Percentiles rank a stretch among this genome's conserved stretches.
These are phyloP conservation scores for Lasiosphaeris hirsuta DNA, from an alignment of 495 filamentous ascomycete genomes.

Conservation along the genomic window DNA sequence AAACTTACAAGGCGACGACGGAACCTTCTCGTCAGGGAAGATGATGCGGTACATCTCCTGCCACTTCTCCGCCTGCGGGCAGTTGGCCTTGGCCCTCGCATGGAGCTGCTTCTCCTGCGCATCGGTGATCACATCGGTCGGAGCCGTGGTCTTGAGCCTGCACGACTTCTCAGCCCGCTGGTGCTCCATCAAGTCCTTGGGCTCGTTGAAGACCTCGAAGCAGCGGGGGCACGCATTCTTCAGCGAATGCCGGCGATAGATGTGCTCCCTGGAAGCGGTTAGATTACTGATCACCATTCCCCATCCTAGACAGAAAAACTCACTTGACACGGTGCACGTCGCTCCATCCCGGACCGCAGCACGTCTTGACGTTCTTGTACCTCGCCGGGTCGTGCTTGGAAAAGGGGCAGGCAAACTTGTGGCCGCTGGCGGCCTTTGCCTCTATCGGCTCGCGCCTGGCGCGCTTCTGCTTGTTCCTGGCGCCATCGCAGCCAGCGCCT, in stretches of 20 bases:
- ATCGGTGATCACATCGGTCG: slow-evolving; percentile 24
- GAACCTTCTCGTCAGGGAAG: slow-evolving; percentile 17
- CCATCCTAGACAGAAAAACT: slow-evolving; percentile 5
- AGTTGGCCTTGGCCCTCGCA: slow-evolving; percentile 19
- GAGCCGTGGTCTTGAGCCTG: slow-evolving; percentile 14
- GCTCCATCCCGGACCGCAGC: slow-evolving; percentile 41
- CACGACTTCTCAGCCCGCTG: slow-evolving; percentile 38
- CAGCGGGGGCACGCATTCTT: slow-evolving; percentile 42
- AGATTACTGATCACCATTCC: background rate
- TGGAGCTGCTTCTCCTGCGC: slow-evolving; percentile 29
- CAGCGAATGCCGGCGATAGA: slow-evolving; percentile 39
- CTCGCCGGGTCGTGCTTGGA: slow-evolving; percentile 37
- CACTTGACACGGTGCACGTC: slow-evolving; percentile 46
- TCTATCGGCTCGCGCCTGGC: slow-evolving; percentile 6
- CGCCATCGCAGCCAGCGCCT: background rate
- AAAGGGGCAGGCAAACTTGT: slow-evolving; percentile 42
- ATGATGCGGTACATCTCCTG: slow-evolving; percentile 29
- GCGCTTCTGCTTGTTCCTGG: slow-evolving; percentile 20
- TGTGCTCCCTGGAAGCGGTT: slow-evolving; percentile 35
- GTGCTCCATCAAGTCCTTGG: slow-evolving; percentile 35
- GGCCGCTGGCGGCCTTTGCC: slow-evolving; percentile 9
- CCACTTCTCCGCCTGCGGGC: slow-evolving; percentile 30
- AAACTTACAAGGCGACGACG: slow-evolving; percentile 29
- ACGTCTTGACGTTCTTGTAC: slow-evolving; percentile 35
- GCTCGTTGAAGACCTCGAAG: slow-evolving; percentile 35